Evolutionary conservation across 1,139 yeast species (phyloP), one percentile per base, ranked within the genome.

Genomic region (Spencermartinsiella ligniputridi): DNA sequence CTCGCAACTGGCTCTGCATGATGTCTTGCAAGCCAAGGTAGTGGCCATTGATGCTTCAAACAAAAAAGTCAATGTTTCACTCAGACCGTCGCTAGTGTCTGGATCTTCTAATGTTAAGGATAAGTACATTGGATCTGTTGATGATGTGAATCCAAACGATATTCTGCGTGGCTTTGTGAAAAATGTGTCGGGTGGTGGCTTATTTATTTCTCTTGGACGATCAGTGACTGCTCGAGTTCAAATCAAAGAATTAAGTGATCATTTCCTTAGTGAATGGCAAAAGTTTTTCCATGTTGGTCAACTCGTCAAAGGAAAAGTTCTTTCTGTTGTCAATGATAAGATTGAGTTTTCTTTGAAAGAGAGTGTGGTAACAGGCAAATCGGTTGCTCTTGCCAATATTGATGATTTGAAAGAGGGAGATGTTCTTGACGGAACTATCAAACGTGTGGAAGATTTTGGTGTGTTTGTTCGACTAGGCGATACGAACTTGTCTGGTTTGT

Each of bases 211-310:
- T 18, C 69, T 92, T 50, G 90, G 95, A 27, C 76, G 87, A 54
- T 70, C 75, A 1, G 72, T 86, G 21, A 78, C 78, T 57, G 97
- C 92, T 2, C 79, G 92, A 58, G 95, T 87, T 27, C 82, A 88
- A 60, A 81, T 88, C 40, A 68, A 83, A 39, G 92, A 90, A 63
- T 71, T 90, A 41, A 86, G 95, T 9, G 97, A 92, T 58, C 73
- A 83, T 1, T 86, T 71, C 58, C 69, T 88, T 59, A 82, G 83
- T 56, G 95, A 92, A 52, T 92, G 97, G 97, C 86, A 86, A 69
- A 79, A 79, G 54, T 76, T 74, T 52, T 87, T 76, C 71, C 74
- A 74, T 51, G 75, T 79, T 25, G 78, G 83, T 61, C 95, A 89
- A 66, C 69, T 76, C 17, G 90, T 90, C n/a, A 62, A 70, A 39